Percentiles rank a stretch among this genome's conserved stretches.
Evolutionary conservation across 176 grass and related monocot species (phyloP).

Genomic region (Aegilops umbellulata): DNA sequence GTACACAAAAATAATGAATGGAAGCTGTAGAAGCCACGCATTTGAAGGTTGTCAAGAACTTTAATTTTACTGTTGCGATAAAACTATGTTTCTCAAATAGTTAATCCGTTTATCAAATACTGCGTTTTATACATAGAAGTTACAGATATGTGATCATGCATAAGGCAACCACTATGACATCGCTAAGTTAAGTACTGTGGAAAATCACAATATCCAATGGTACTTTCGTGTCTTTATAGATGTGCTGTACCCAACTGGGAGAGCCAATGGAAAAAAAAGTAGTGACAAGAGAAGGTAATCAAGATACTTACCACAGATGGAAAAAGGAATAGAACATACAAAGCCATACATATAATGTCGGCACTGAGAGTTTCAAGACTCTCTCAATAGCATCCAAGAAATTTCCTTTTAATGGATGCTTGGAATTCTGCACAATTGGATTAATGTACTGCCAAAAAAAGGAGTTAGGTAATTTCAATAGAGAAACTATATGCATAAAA

Average conservation of each 20-base stretch:
- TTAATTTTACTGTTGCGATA: background rate
- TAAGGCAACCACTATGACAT: background rate
- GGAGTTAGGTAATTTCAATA: background rate
- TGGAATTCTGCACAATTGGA: constrained; percentile 95
- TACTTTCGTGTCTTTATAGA: background rate
- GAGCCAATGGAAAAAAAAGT: background rate
- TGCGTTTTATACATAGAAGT: background rate
- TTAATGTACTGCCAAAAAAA: constrained; percentile 82
- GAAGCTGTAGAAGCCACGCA: constrained; percentile 6
- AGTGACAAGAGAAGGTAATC: background rate
- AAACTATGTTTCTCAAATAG: background rate
- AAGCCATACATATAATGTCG: constrained; percentile 94
- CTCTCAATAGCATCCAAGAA: constrained; percentile 94
- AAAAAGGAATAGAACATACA: constrained; percentile 99
- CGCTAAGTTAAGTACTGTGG: background rate
- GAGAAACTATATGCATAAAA: background rate
- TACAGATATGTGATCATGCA: background rate
- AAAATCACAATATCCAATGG: background rate
- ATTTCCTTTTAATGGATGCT: constrained; percentile 86
- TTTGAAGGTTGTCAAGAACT: background rate
- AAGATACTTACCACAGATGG: constrained; percentile 85
- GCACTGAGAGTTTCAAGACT: constrained; percentile 93
- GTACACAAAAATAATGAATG: constrained; percentile 12
- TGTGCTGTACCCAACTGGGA: background rate
- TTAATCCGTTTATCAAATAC: background rate